Percentiles rank a stretch among this genome's conserved stretches.
phyloP scores from a whole-genome alignment of 2,329 filamentous ascomycete species.

The Xylariomycetidae sp. region DNA sequence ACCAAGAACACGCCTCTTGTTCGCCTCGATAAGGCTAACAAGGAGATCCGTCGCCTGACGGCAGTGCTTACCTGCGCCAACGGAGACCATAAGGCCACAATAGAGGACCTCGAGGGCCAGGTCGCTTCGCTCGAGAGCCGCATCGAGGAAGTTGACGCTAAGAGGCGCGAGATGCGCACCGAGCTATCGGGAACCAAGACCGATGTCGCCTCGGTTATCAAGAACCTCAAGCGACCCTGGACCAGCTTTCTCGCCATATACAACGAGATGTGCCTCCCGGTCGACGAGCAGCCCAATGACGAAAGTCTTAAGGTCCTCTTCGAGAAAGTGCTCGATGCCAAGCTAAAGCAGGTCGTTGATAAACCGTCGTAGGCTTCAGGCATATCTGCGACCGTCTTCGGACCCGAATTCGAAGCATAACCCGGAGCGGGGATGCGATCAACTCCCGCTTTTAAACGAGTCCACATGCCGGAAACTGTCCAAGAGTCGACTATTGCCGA shows the following conservation, averaged over 20 bases:
- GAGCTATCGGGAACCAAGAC: too few relatives aligned
- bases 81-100: too few relatives aligned
- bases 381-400: conserved; percentile 57
- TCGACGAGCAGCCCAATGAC: neutral
- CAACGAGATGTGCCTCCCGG: conserved; percentile 1
- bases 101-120: too few relatives aligned
- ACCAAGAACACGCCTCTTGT: conserved; percentile 53
- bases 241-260: neutral
- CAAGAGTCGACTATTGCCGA: conserved; percentile 28
- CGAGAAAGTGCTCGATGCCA: neutral
- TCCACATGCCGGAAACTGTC: conserved; percentile 57
- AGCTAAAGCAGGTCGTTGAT: neutral
- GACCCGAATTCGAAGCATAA: conserved; percentile 51
- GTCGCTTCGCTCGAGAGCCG: too few relatives aligned
- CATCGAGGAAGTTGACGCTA: too few relatives aligned
- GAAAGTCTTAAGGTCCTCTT: conserved; percentile 1
- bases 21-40: too few relatives aligned
- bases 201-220: neutral
- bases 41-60: too few relatives aligned
- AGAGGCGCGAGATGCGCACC: too few relatives aligned
- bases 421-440: conserved; percentile 43
- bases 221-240: neutral
- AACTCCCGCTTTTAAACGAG: conserved; percentile 62
- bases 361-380: conserved; percentile 55
- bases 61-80: too few relatives aligned